A percentile compares a stretch with the other conserved stretches of the same genome.
Conservation (phyloP, 441 rosid species). For the Syzygium malaccense region DNA sequence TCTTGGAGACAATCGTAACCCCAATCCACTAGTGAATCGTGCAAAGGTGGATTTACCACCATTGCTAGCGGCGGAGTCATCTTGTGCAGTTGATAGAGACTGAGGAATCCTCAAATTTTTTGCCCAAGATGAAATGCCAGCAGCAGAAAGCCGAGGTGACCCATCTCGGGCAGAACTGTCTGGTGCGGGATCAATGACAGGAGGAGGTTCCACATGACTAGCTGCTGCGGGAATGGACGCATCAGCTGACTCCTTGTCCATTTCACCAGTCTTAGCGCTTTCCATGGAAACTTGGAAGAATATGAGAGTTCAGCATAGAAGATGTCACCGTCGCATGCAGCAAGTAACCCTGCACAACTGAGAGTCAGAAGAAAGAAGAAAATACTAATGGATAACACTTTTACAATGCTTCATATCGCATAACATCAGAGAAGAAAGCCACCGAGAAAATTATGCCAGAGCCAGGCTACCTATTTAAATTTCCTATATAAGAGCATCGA, state of each 20-base stretch:
- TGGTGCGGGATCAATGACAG: slow-evolving; percentile 25
- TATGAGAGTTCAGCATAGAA: slow-evolving; percentile 4
- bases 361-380: background rate
- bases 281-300: slow-evolving; percentile 8
- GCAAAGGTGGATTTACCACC: slow-evolving; percentile 62
- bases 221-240: slow-evolving; percentile 29
- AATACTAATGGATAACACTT: background rate
- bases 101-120: slow-evolving; percentile 82
- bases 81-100: slow-evolving; percentile 47
- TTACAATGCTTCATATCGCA: background rate
- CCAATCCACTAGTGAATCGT: slow-evolving; percentile 76
- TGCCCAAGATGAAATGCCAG: slow-evolving; percentile 86
- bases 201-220: slow-evolving; percentile 26
- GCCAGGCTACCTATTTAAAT: background rate
- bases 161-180: slow-evolving; percentile 41
- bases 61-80: slow-evolving; percentile 35
- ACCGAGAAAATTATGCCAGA: background rate
- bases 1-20: slow-evolving; percentile 69
- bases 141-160: slow-evolving; percentile 52
- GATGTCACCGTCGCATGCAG: background rate
- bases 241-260: slow-evolving; percentile 50
- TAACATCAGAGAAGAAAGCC: background rate
- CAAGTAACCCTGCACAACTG: background rate
- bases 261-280: slow-evolving; percentile 5
- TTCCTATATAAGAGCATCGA: background rate